phyloP scores from a whole-genome alignment of 2,329 filamentous ascomycete species.

The Colletotrichum tropicale region DNA sequence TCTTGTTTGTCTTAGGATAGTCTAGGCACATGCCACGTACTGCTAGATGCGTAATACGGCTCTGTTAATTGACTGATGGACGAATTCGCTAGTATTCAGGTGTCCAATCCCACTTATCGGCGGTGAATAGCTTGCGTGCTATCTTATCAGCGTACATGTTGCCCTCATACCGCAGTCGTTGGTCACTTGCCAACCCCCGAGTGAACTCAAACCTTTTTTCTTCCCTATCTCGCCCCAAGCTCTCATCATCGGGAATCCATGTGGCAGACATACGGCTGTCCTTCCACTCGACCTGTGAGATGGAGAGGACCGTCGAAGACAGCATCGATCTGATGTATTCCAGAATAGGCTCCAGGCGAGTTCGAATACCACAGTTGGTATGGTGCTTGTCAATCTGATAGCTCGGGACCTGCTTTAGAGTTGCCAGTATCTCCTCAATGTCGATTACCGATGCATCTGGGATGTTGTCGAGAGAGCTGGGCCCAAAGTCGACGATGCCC shows the following conservation, averaged over 20 bases:
- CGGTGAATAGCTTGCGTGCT: slow-evolving; percentile 59
- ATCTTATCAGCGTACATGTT: slow-evolving; percentile 55
- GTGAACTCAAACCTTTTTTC: slow-evolving; percentile 52
- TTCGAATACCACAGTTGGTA: slow-evolving; percentile 73
- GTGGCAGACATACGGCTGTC: slow-evolving; percentile 40
- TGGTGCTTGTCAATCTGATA: slow-evolving; percentile 80
- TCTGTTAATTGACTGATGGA: neutral
- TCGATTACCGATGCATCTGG: slow-evolving; percentile 62
- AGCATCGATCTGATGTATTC: slow-evolving; percentile 67
- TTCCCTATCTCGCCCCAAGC: neutral
- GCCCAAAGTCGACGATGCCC: slow-evolving; percentile 61
- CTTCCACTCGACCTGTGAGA: slow-evolving; percentile 53
- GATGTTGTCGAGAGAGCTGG: slow-evolving; percentile 47
- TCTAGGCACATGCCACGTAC: neutral
- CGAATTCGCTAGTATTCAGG: slow-evolving; percentile 38
- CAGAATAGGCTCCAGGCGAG: slow-evolving; percentile 67
- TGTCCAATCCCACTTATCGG: slow-evolving; percentile 65
- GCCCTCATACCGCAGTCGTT: slow-evolving; percentile 53
- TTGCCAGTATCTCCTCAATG: slow-evolving; percentile 62
- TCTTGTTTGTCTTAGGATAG: neutral
- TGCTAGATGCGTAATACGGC: neutral
- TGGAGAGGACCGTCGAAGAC: slow-evolving; percentile 46
- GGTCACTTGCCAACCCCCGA: slow-evolving; percentile 52
- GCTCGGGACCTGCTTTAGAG: slow-evolving; percentile 68
- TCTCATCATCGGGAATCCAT: slow-evolving; percentile 37